Conservation (phyloP, 2,329 filamentous ascomycete genomes). For the Penicillium sp. region DNA sequence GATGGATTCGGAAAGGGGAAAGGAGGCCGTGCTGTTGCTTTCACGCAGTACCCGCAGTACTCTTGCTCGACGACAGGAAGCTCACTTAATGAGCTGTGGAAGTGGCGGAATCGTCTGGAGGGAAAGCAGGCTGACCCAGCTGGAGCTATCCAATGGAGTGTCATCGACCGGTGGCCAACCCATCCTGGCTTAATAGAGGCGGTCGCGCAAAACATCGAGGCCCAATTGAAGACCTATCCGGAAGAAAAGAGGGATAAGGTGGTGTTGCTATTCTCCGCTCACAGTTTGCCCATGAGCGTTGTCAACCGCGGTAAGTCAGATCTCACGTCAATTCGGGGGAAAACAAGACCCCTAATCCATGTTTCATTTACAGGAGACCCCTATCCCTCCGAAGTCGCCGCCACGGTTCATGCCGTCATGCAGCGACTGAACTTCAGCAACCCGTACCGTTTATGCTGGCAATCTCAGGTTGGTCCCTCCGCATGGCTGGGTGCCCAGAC, state of each 20-base stretch:
- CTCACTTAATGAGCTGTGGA: conserved; percentile 95
- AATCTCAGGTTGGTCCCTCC: conserved; percentile 92
- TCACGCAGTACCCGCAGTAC: conserved; percentile 98
- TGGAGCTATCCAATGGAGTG: conserved; percentile 86
- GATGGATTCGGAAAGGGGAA: conserved; percentile 88
- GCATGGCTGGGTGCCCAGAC: conserved; percentile 97
- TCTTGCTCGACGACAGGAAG: conserved; percentile 96
- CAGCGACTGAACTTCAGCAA: conserved; percentile 80
- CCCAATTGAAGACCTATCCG: conserved; percentile 76
- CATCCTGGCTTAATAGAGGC: conserved; percentile 86
- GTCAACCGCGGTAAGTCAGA: conserved; percentile 70
- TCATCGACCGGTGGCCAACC: conserved; percentile 96
- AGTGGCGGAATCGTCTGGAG: conserved; percentile 82
- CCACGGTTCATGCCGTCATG: conserved; percentile 97
- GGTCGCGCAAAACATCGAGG: conserved; percentile 87
- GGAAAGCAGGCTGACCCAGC: conserved; percentile 60
- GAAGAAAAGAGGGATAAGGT: conserved; percentile 72
- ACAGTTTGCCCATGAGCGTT: conserved; percentile 94
- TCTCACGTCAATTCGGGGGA: background rate
- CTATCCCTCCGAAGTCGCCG: conserved; percentile 91
- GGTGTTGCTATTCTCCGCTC: conserved; percentile 86
- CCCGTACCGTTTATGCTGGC: conserved; percentile 92
- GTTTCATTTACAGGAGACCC: conserved; percentile 62
- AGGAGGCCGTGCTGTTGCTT: conserved; percentile 90
- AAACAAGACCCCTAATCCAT: background rate